These are phyloP conservation scores for Solanum hybrid DNA, from an alignment of 305 asterid species.

Conservation along the genomic window DNA sequence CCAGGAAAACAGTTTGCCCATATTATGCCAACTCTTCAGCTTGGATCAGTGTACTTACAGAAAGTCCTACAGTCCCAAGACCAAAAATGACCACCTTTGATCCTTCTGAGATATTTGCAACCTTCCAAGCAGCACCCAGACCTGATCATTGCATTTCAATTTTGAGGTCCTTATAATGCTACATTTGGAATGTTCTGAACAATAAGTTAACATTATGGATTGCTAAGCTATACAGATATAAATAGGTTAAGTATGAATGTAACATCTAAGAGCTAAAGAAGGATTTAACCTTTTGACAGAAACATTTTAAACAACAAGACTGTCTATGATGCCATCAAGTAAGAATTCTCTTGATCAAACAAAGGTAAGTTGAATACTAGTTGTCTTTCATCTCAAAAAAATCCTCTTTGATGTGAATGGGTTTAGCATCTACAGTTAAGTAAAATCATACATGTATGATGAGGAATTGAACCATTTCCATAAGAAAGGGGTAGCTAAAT, in stretches of 20 bases:
- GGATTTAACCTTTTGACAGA: neutral
- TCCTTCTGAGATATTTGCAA: slow-evolving; percentile 76
- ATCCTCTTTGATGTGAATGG: neutral
- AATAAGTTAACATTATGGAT: neutral
- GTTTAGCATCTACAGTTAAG: neutral
- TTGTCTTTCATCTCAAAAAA: neutral
- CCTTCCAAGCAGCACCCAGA: slow-evolving; percentile 97
- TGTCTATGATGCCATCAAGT: neutral
- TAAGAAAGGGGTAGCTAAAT: neutral
- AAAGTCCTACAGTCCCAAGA: slow-evolving; percentile 96
- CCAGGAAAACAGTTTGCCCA: neutral
- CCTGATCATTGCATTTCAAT: slow-evolving; percentile 33
- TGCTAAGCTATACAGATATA: neutral
- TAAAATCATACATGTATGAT: neutral
- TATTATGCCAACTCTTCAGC: neutral
- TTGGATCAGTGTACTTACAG: slow-evolving; percentile 45
- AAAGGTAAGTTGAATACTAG: neutral
- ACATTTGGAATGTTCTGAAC: slow-evolving; percentile 1
- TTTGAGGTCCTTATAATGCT: slow-evolving; percentile 2
- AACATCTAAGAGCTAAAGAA: neutral
- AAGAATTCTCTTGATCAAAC: neutral
- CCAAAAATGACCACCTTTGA: slow-evolving; percentile 81
- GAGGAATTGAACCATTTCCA: neutral
- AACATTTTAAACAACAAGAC: neutral
- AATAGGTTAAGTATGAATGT: neutral